Base-by-base conservation (phyloP, 805 yeast genomes). In the Priceomyces medius region DNA sequence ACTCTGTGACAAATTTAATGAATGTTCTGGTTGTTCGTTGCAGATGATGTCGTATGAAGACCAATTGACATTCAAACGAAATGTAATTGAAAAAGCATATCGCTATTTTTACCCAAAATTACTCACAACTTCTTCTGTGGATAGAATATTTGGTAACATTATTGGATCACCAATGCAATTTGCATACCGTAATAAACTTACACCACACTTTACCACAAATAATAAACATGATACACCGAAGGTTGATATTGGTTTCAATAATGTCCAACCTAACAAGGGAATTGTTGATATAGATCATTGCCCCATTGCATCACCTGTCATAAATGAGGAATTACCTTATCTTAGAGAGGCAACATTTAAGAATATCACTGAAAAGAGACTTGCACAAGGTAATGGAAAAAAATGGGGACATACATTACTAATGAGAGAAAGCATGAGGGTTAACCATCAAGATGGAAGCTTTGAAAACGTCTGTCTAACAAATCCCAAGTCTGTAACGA, bases 21-120 rank as follows among this genome's bases (percentile, higher is more conserved):
- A 43, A 21, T 72, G 77, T 41, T 49, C 56, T 35, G 77, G 76
- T 2, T 72, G 77, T 45, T 71, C 70, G 38, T 54, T 65, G 16
- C 77, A 72, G 42, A 68, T 67, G 73, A 21, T 71, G 13, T 42
- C 54, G 3, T 65, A 71, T 39, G 64, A 63, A 3, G 56, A 61
- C n/a, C 77, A 72, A 44, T 53, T 71, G 16, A 37, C 44, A 2
- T 58, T 57, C 38, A 72, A 72, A 43, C 51, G 52, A 35, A 36
- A 41, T 5, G 49, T 59, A 1, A 63, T 72, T 14, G 33, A 50
- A 12, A 59, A 55, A 34, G 77, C 76, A 2, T 71, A 53, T 42
- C 41, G 44, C 12, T 66, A 47, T 43, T 67, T 66, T 44, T 58
- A 53, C 41, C 74, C 74, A 1, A 52, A 45, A 2, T 29, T 59